Base-by-base conservation (phyloP, 2,329 filamentous ascomycete genomes). In the Hawksworthiomyces lignivorus region DNA sequence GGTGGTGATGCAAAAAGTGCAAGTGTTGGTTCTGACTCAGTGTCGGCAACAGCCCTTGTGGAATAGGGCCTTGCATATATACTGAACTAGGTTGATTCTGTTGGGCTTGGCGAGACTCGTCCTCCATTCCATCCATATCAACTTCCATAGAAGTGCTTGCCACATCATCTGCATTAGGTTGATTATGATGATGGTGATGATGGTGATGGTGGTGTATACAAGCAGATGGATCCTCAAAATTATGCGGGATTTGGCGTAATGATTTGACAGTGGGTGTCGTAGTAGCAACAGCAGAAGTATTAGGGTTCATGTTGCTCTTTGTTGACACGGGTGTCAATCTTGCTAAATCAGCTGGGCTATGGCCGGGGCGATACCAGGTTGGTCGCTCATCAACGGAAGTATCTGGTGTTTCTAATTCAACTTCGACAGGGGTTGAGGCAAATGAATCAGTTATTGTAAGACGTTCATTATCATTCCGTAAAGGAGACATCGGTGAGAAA, bases 401-500 rank as follows among this genome's bases (percentile, higher is more conserved):
- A 9, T 28, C 42, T 5, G n/a, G 38, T 7, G 28, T 34, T 19
- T 40, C 42, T 7, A 27, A 22, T 4, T 40, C 42, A 7, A 27
- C 20, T 10, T 39, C 34, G 7, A 33, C 37, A 3, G 42, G 42
- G 3, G 42, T 44, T 2, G 42, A 44, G 12, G 28, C 42, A 28
- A 40, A 44, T 11, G 42, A 44, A 9, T 38, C 37, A 2, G 36
- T 11, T 2, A 44, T 21, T 4, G 42, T 27, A 4, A 44, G 19
- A 8, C 27, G 32, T 8, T 40, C 42, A n/a, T n/a, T n/a, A 15
- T 44, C 42, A n/a, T 17, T 24, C 5, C 33, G 32, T 1, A 32
- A 7, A 4, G 42, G 32, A 1, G 42, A 44, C 20, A 39, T 14
- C 14, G 42, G 42, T 18, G 36, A 44, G 15, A 43, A 43, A 4